Evolutionary conservation across 1,139 yeast genomes (phyloP), one percentile per base, ranked within the genome.

Genomic region (Nadsonia starkeyi-henricii): DNA sequence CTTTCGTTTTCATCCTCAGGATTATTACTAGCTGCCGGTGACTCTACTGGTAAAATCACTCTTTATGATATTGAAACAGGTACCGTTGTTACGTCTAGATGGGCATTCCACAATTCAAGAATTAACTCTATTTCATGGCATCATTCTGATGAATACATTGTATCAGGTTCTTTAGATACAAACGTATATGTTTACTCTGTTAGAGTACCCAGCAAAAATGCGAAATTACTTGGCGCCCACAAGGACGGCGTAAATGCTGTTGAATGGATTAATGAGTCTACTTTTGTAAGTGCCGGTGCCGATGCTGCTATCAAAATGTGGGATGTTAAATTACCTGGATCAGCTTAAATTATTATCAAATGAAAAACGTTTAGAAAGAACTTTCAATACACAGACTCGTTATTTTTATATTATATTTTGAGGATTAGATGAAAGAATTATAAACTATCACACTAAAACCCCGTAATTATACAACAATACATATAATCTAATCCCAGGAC

Each of bases 101-200:
- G 99, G 99, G 82, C 95, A 0, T 89, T 85, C 78, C 96, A 93
- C 63, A 83, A 89, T 2, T 81, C 95, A 50, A 79, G 76, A 51
- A 82, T 91, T 52, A 79, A 77, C 50, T 77, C 81, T 41, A 83
- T 93, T 46, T 67, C 78, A 36, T 91, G 97, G 97, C 75, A 81
- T 44, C 64, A 69, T 2, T 88, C 83, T 56, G 83, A 86, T 49
- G 77, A 81, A 56, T 79, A 73, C 56, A 74, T 85, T 46, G 82
- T 81, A 20, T 78, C 91, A 53, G 94, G 83, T 1, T 85, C 96
- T 0, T 70, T 86, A 50, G 99, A 91, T 60, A 81, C 95, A 13
- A 81, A 83, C 50, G 69, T 93, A 44, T 79, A 79, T 53, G 69
- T 91, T 17, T 91, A 88, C 65, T 83, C 93, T 12, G 88, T 85